These are phyloP conservation scores for Lecanicillium sp. DNA, from an alignment of 2,329 filamentous ascomycete genomes.

Conservation along the genomic window DNA sequence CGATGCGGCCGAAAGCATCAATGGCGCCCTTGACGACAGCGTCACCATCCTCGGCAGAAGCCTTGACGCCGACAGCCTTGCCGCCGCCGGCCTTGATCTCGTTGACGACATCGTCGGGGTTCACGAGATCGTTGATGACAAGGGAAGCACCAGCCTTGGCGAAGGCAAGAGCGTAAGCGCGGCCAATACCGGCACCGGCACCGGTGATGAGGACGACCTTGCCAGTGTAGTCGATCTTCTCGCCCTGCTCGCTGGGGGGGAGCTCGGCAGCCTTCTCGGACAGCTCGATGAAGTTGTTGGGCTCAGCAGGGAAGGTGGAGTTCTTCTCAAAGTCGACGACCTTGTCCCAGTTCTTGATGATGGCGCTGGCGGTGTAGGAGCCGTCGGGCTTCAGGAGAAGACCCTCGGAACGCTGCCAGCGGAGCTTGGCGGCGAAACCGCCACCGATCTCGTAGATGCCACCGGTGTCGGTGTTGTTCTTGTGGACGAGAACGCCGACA, in stretches of 20 bases:
- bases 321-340: constrained; percentile 75
- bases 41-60: constrained; percentile 88
- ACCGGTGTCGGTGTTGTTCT: constrained; percentile 81
- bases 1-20: constrained; percentile 86
- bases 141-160: constrained; percentile 77
- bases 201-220: constrained; percentile 85
- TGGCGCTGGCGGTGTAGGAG: constrained; percentile 78
- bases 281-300: constrained; percentile 81
- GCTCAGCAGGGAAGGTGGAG: constrained; percentile 74
- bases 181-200: constrained; percentile 84
- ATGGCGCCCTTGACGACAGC: constrained; percentile 87
- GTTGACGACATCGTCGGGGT: constrained; percentile 83
- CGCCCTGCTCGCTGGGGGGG: constrained; percentile 62
- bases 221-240: constrained; percentile 74
- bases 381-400: constrained; percentile 84
- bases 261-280: constrained; percentile 80
- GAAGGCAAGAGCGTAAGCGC: constrained; percentile 83
- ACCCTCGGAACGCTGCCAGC: constrained; percentile 91
- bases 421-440: constrained; percentile 84
- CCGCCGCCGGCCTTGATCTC: constrained; percentile 90
- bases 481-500: constrained; percentile 82
- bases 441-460: constrained; percentile 91
- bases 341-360: constrained; percentile 84
- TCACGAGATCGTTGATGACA: constrained; percentile 91
- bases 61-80: constrained; percentile 87